Conservation (phyloP, 179 eudicot genomes). For the Beta corolliflora region DNA sequence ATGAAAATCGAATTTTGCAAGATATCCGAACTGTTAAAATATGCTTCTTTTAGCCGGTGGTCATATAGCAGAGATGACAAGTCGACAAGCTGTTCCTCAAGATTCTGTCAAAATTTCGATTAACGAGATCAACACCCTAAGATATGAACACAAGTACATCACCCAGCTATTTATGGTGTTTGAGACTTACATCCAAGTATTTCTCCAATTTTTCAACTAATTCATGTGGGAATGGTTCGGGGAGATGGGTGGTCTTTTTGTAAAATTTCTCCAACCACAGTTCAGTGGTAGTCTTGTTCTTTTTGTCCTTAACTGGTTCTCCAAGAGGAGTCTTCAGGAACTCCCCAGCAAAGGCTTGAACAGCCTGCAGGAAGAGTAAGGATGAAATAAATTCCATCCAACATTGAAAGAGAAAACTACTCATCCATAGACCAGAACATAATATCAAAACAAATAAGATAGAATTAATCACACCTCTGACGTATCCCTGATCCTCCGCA, state of each 20-base stretch:
- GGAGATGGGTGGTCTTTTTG: conserved; percentile 83
- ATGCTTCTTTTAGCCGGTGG: conserved; percentile 78
- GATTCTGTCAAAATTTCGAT: conserved; percentile 47
- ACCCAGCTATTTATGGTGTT: not conserved
- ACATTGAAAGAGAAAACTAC: not conserved
- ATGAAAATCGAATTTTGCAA: conserved; percentile 84
- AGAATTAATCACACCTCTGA: conserved; percentile 65
- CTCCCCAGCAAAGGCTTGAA: conserved; percentile 83
- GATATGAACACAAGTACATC: not conserved
- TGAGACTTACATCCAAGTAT: conserved; percentile 85
- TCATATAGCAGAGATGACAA: conserved; percentile 84
- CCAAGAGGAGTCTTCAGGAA: conserved; percentile 95
- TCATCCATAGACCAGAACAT: not conserved
- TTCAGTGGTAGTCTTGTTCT: conserved; percentile 86
- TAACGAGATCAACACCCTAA: not conserved
- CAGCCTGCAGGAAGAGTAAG: conserved; percentile 48
- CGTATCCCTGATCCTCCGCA: conserved; percentile 78
- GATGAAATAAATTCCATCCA: conserved; percentile 11
- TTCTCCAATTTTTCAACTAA: conserved; percentile 87
- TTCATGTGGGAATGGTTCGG: conserved; percentile 96
- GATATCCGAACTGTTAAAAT: conserved; percentile 80
- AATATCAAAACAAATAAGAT: not conserved
- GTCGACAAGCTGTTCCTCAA: conserved; percentile 96
- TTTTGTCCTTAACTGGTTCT: conserved; percentile 98
- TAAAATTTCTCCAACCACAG: conserved; percentile 96